Conservation (phyloP, 805 yeast species). For the Suhomyces vadensis region DNA sequence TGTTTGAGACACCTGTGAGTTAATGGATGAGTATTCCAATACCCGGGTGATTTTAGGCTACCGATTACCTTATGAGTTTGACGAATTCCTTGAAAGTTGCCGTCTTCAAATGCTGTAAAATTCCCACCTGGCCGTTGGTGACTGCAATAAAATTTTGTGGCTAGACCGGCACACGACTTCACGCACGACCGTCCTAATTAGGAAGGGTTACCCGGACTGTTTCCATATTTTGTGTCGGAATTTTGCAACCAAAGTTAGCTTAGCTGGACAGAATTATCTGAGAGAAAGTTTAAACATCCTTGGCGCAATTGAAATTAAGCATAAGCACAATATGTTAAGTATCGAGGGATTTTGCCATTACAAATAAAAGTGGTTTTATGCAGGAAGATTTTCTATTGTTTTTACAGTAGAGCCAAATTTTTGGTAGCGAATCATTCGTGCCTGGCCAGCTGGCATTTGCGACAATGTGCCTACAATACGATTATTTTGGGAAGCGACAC, state of each 20-base stretch:
- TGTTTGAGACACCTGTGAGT: background rate
- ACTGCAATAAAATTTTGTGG: slow-evolving; percentile 11
- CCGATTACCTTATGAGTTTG: background rate
- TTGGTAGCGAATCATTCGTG: no score
- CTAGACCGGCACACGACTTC: slow-evolving; percentile 5
- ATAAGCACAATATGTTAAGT: no score
- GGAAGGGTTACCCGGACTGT: slow-evolving; percentile 6
- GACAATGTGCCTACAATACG: background rate
- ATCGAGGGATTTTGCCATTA: no score
- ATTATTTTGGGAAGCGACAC: background rate
- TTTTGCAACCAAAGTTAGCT: slow-evolving; percentile 9
- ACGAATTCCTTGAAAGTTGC: background rate
- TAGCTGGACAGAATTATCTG: no score
- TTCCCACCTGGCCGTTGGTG: slow-evolving; percentile 9
- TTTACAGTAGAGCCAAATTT: no score
- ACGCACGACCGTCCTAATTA: slow-evolving; percentile 6
- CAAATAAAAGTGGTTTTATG: no score
- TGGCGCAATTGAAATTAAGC: no score
- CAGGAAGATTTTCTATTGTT: background rate
- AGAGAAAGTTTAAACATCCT: no score
- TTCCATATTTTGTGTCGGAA: slow-evolving; percentile 1
- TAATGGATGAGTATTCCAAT: background rate
- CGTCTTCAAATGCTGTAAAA: slow-evolving; percentile 6
- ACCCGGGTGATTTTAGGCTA: background rate
- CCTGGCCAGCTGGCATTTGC: background rate